phyloP scores from a whole-genome alignment of 2,329 filamentous ascomycete genomes.

The Verticillium longisporum region DNA sequence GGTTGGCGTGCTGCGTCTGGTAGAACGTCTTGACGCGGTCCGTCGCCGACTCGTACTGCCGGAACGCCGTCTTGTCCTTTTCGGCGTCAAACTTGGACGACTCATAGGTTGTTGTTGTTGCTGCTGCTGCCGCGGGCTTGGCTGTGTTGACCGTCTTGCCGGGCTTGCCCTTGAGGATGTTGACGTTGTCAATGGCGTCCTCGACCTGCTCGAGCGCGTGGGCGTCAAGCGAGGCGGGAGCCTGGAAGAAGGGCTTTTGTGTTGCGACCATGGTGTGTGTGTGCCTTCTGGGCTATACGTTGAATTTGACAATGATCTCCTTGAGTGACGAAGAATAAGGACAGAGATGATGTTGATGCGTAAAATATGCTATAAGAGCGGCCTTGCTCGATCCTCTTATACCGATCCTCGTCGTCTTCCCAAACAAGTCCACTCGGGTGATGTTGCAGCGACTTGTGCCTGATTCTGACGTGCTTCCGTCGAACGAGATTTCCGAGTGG shows the following conservation, averaged over 20 bases:
- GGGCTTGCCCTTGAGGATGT: slow-evolving; percentile 37
- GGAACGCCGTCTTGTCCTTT: slow-evolving; percentile 75
- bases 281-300: too few species aligned
- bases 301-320: too few species aligned
- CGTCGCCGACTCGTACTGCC: slow-evolving; percentile 77
- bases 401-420: not conserved
- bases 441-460: not conserved
- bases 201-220: slow-evolving; percentile 36
- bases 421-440: not conserved
- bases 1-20: slow-evolving; percentile 62
- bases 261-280: slow-evolving; percentile 3
- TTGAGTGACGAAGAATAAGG: too few species aligned
- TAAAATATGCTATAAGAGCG: not conserved
- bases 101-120: slow-evolving; percentile 14
- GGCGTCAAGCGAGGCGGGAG: slow-evolving; percentile 10
- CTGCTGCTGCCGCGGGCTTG: not conserved
- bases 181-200: slow-evolving; percentile 47
- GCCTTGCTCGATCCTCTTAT: not conserved
- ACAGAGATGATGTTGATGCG: not conserved
- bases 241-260: slow-evolving; percentile 9
- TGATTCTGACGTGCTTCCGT: too few species aligned
- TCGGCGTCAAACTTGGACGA: slow-evolving; percentile 66
- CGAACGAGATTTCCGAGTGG: not conserved
- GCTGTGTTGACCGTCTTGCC: not conserved
- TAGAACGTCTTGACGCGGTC: slow-evolving; percentile 86